These are phyloP conservation scores for Acacia concinna DNA, from an alignment of 331 rosid species.

Conservation along the genomic window DNA sequence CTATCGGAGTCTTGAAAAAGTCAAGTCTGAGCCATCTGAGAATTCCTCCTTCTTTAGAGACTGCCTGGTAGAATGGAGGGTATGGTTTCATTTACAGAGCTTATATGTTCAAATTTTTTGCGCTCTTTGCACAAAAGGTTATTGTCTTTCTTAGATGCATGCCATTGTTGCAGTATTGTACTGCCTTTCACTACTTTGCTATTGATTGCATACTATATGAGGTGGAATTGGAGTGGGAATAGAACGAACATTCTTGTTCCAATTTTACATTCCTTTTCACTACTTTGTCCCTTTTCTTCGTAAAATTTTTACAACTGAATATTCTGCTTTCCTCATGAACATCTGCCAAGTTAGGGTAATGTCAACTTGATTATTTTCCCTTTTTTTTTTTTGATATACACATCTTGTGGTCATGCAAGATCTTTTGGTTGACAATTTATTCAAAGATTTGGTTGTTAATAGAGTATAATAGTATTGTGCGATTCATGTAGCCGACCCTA, in stretches of 20 bases:
- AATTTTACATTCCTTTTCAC: not conserved
- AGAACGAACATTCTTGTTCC: not conserved
- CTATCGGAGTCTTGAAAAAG: slow-evolving; percentile 61
- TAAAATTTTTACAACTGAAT: not conserved
- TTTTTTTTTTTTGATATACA: not conserved
- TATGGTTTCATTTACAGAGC: slow-evolving; percentile 33
- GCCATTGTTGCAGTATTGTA: not conserved
- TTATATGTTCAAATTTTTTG: not conserved
- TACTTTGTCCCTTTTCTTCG: not conserved
- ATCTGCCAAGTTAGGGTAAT: not conserved
- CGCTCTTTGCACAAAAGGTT: not conserved
- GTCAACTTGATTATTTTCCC: not conserved
- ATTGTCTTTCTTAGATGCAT: not conserved
- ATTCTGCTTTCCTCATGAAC: not conserved
- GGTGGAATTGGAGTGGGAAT: not conserved
- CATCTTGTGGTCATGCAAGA: not conserved
- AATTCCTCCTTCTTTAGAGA: slow-evolving; percentile 85
- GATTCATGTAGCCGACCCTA: too few relatives aligned
- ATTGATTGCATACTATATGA: not conserved
- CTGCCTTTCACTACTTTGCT: not conserved
- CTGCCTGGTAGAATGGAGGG: slow-evolving; percentile 90
- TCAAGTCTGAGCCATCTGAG: slow-evolving; percentile 71
- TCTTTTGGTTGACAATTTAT: not conserved
- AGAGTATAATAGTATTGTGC: too few relatives aligned
- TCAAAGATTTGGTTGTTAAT: too few relatives aligned